Evolutionary conservation across 106 monocot species (phyloP).

Genomic region (Gastrodia elata): DNA sequence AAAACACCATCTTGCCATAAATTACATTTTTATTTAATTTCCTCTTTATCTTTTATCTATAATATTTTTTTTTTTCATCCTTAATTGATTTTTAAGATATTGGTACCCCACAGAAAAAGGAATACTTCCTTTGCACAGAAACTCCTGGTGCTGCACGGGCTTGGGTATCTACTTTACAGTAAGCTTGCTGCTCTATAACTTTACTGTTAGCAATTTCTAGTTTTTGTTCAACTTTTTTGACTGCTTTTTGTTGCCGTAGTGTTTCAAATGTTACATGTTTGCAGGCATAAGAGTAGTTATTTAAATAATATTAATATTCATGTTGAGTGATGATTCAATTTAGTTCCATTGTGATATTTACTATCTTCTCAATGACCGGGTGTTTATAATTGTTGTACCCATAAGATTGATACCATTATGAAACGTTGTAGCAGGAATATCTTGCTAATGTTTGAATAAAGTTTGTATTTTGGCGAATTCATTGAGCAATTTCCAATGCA

Average conservation of each 20-base stretch:
- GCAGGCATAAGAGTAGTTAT: not conserved
- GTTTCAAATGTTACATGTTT: not conserved
- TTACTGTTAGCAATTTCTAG: not conserved
- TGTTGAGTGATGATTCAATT: not conserved
- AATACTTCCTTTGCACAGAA: conserved; percentile 95
- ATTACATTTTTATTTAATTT: not conserved
- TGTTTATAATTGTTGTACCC: not conserved
- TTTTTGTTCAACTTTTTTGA: conserved; percentile 5
- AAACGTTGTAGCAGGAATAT: not conserved
- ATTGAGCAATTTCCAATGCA: not conserved
- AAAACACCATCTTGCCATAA: not conserved
- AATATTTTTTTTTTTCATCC: conserved; percentile 12
- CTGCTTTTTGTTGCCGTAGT: not conserved
- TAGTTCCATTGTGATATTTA: not conserved
- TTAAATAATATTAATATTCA: not conserved
- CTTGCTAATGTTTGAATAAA: not conserved
- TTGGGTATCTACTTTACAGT: conserved; percentile 98
- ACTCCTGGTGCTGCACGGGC: conserved; percentile 97
- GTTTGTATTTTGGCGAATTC: not conserved
- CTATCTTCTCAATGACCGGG: not conserved
- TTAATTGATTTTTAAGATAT: conserved; percentile 68
- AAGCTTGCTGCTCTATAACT: conserved; percentile 36
- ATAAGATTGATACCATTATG: not conserved
- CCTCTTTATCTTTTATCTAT: not conserved
- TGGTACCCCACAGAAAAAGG: conserved; percentile 92